phyloP scores from a whole-genome alignment of 1,284 basidiomycete species.

The Tremellales sp. region DNA sequence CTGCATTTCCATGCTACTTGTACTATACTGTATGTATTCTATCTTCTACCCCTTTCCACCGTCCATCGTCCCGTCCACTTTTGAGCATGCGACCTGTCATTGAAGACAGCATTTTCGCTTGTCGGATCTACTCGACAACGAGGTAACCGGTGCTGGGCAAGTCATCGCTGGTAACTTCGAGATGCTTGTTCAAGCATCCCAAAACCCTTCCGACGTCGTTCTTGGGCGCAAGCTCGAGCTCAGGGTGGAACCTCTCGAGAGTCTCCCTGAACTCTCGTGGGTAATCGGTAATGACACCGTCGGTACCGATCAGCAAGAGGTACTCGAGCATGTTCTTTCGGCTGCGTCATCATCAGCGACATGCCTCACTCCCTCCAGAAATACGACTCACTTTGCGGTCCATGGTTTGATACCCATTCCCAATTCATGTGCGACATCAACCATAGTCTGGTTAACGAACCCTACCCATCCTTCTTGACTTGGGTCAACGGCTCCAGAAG shows the following conservation, averaged over 20 bases:
- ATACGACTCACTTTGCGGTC: conserved; percentile 55
- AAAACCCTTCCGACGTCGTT: conserved; percentile 18
- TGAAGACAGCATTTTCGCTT: too few species aligned
- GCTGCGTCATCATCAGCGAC: conserved; percentile 51
- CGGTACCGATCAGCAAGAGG: conserved; percentile 59
- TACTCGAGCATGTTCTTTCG: conserved; percentile 59
- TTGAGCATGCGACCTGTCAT: too few species aligned
- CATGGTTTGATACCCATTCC: conserved; percentile 65
- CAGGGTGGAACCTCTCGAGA: conserved; percentile 15
- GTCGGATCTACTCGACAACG: background rate
- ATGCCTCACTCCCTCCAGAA: conserved; percentile 7
- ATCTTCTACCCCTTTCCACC: too few species aligned
- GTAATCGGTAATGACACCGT: conserved; percentile 53
- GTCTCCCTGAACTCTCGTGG: conserved; percentile 23
- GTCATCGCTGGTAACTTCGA: conserved; percentile 14
- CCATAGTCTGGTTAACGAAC: conserved; percentile 65
- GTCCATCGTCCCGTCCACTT: too few species aligned
- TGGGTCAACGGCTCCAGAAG: conserved; percentile 50
- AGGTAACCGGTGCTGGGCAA: conserved; percentile 10
- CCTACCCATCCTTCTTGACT: conserved; percentile 52
- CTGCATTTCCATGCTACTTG: too few species aligned
- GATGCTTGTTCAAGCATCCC: conserved; percentile 26
- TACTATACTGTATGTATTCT: too few species aligned
- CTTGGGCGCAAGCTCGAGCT: conserved; percentile 22
- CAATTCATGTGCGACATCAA: conserved; percentile 60